Percentiles rank a stretch among this genome's conserved stretches.
These are phyloP conservation scores for Lablab purpureus DNA, from an alignment of 306 rosid species.

Conservation along the genomic window DNA sequence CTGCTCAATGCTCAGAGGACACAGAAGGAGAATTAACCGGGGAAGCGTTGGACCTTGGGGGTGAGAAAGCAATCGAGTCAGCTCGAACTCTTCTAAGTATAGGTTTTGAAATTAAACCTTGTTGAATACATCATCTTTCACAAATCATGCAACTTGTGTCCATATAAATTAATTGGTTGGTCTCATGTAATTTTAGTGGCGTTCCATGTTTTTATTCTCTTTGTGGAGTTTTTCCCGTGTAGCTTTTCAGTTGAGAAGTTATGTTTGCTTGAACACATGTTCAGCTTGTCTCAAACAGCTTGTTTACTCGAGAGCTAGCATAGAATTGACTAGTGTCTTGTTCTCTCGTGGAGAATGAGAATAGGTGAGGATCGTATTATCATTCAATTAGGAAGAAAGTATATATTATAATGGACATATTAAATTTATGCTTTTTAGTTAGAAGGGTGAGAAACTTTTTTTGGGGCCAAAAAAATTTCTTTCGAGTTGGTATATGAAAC, in stretches of 20 bases:
- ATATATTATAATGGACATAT: too few species aligned
- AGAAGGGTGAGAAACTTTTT: too few species aligned
- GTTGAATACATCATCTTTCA: slow-evolving; percentile 55
- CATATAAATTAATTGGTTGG: slow-evolving; percentile 56
- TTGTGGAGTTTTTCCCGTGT: slow-evolving; percentile 16
- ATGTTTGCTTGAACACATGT: slow-evolving; percentile 49
- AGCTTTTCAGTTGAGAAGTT: slow-evolving; percentile 52
- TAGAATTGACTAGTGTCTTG: slow-evolving; percentile 39
- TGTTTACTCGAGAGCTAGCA: slow-evolving; percentile 29
- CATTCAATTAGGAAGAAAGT: too few species aligned
- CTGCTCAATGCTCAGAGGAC: slow-evolving; percentile 74
- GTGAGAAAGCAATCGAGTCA: slow-evolving; percentile 90
- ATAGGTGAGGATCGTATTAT: background rate
- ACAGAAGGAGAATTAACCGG: slow-evolving; percentile 78
- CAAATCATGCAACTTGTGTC: slow-evolving; percentile 45
- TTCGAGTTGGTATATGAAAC: too few species aligned
- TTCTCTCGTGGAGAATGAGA: slow-evolving; percentile 5
- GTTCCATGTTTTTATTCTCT: background rate
- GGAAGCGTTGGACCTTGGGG: slow-evolving; percentile 85
- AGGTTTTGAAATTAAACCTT: slow-evolving; percentile 89
- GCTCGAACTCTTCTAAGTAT: slow-evolving; percentile 90
- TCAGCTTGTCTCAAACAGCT: slow-evolving; percentile 48
- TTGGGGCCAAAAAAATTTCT: too few species aligned
- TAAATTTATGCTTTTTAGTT: too few species aligned
- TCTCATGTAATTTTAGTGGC: slow-evolving; percentile 40